Evolutionary conservation across 2,329 filamentous ascomycete species (phyloP), one percentile per base, ranked within the genome.

Genomic region (Diaporthe ampelina): DNA sequence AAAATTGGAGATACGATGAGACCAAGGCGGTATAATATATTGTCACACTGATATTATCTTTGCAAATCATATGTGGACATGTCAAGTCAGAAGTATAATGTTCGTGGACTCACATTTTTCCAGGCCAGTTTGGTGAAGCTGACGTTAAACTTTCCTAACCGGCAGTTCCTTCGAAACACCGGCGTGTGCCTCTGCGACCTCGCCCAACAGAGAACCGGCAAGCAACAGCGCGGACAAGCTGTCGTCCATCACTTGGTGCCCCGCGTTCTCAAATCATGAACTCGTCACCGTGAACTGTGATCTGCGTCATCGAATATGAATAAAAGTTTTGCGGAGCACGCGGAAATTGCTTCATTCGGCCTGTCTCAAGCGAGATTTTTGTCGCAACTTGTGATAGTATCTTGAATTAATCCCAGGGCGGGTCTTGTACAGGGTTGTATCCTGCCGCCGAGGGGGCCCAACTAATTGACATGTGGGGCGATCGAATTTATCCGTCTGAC

Each of bases 271-370:
- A 68, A 9, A 68, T 40, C 32, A 26, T n/a, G 48, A 35, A 54
- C n/a, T 54, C 32, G 63, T 68, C 48, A 40, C 48, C 45, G 24
- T 54, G 21, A 52, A 8, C 21, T 67, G 21, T 40, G 19, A 40
- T 26, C n/a, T 54, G 45, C 48, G 52, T 68, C 63, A 68, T 35
- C 48, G 37, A 68, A 68, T 32, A 40, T 37, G 15, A 21, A 40
- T 4, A 26, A 13, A 21, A 19, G 48, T 37, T 37, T 68, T 40
- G 63, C 63, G 63, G 63, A 54, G 63, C 29, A 54, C 10, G 32
- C 63, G 63, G 63, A 68, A 40, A 68, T 68, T 68, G 32, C 63
- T 54, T 54, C 63, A 68, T 54, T 68, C 63, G 63, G 50, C 63
- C 63, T 19, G 32, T 29, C 63, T 40, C 63, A 68, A 68, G 63